Evolutionary conservation across 805 yeast genomes (phyloP), one percentile per base, ranked within the genome.

Genomic region (Candida ascalaphidarum): DNA sequence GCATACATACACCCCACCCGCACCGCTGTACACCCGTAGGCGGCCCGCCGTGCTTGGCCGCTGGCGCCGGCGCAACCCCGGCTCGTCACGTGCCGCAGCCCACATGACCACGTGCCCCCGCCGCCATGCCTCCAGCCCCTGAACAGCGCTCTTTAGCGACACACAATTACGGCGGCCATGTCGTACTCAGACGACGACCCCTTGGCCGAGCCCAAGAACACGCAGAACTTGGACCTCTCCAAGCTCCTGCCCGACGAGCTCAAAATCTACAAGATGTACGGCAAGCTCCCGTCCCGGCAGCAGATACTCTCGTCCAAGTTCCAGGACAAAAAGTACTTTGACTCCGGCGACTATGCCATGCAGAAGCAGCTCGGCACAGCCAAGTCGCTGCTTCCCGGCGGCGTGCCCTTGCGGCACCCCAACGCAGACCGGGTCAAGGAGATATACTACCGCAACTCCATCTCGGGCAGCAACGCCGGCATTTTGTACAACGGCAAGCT

Each of bases 331-430:
- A 88, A 85, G 60, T 86, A 81, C 54, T 88, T 86, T 46, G 96
- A 86, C 48, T 81, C 94, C 36, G 96, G 96, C 7, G 96, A 86
- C 55, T 86, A 86, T 53, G 95, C 95, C 8, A 71, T 86, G 69
- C 81, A 76, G 32, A 62, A 62, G 33, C 70, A 61, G 40, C 40
- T 55, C 18, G 67, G 61, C 5, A 48, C 46, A 5, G 39, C 39
- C 22, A 46, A 46, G 27, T 31, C 40, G 32, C 58, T 43, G 43
- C 57, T 57, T 5, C 48, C 52, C 13, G 61, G 58, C 9, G 53
- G 59, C 2, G 41, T 61, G 2, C 59, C 66, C 7, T 44, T 70
- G 47, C 59, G 58, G 26, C 67, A 65, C 33, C 77, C 77, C 4
- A 68, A 68, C 34, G 73, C 74, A 23, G 79, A 73, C 39, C 65